Percentiles rank a stretch among this genome's conserved stretches.
Conservation (phyloP, 1,284 basidiomycete genomes). For the Spongiforma sp. region DNA sequence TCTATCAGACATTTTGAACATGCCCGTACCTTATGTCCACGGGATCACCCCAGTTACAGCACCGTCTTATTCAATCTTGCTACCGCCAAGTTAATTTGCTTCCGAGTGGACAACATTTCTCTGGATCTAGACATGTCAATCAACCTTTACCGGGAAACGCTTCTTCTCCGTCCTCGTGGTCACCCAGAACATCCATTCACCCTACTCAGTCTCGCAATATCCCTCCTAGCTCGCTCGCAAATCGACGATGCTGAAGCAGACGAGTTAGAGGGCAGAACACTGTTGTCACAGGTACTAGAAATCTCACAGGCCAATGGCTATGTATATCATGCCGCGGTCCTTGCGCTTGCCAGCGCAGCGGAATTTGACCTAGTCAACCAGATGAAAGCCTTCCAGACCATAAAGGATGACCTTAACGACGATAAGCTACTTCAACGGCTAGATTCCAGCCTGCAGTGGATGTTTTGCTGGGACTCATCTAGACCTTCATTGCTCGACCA, state of each 20-base stretch:
- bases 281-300: not conserved
- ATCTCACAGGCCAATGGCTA: not conserved
- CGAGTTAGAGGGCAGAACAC: not conserved
- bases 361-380: not conserved
- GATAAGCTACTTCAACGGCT: not conserved
- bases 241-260: not conserved
- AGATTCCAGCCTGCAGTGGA: not conserved
- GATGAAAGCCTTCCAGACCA: no score
- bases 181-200: not conserved
- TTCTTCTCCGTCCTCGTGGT: not conserved
- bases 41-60: not conserved
- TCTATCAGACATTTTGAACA: not conserved
- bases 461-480: not conserved
- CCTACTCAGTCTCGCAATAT: not conserved
- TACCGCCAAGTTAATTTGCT: not conserved
- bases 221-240: not conserved
- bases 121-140: not conserved
- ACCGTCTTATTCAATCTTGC: not conserved
- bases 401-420: not conserved
- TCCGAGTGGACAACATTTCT: not conserved
- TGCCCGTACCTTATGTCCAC: not conserved
- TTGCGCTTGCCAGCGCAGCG: not conserved
- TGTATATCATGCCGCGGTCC: not conserved
- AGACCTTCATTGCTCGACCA: not conserved
- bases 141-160: not conserved